Conservation (phyloP, 306 rosid species). For the Medicago ruthenica region DNA sequence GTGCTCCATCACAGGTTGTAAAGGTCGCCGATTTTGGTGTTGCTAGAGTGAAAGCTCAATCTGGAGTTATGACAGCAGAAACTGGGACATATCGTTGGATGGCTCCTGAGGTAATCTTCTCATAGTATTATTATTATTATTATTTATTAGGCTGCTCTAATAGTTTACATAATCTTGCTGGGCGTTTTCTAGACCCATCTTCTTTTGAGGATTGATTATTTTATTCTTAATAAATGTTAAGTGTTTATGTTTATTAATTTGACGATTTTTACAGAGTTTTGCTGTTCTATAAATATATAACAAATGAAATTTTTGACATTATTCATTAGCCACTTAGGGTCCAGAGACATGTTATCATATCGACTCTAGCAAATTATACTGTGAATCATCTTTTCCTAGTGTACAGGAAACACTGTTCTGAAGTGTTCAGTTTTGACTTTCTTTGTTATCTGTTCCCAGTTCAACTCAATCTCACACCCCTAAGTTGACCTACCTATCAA, state of each 20-base stretch:
- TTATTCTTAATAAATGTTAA: conserved; percentile 1
- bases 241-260: conserved; percentile 1
- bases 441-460: neutral
- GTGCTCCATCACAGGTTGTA: conserved; percentile 66
- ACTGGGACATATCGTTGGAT: conserved; percentile 99
- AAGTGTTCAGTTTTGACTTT: conserved; percentile 25
- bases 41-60: conserved; percentile 92
- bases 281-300: neutral
- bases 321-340: conserved; percentile 1
- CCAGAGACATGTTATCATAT: neutral
- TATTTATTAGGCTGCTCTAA: conserved; percentile 28
- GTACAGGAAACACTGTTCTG: conserved; percentile 18
- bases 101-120: conserved; percentile 91
- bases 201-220: conserved; percentile 25
- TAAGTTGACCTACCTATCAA: conserved; percentile 1
- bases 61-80: conserved; percentile 99
- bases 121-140: neutral
- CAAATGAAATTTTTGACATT: conserved; percentile 28
- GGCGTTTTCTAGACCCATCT: conserved; percentile 7
- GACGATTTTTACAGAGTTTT: conserved; percentile 10
- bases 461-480: neutral
- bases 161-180: conserved; percentile 38
- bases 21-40: conserved; percentile 99
- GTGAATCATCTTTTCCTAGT: conserved; percentile 14
- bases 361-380: neutral